Evolutionary conservation across 352 stramenopile species (phyloP), one percentile per base, ranked within the genome.

Genomic region (Peronospora farinosa): DNA sequence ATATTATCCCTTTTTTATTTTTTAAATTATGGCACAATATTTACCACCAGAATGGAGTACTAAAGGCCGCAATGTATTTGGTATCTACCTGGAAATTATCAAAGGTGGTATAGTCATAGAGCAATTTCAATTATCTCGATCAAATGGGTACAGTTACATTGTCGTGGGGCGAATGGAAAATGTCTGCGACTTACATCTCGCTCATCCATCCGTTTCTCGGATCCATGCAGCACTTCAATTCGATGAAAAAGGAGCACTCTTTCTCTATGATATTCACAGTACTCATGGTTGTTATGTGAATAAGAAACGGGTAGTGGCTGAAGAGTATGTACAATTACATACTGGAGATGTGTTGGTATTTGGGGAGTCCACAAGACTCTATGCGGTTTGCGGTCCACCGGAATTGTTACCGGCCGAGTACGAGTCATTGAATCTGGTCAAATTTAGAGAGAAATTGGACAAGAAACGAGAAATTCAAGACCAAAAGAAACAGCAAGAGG

Each of bases 241-340:
- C 47, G 63, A 87, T 53, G 54, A 56, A 13, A 56, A 78, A 23
- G 79, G 83, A 16, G 66, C 65, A 17, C 60, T 95, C 15, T 89
- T 86, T 50, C 46, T 95, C 30, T 56, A 69, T 37, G 86, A 96
- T 60, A 47, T 86, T 19, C 57, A 58, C 33, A 93, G 80, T 62
- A 92, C 84, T 6, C 77, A 95, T 49, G 86, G 86, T 31, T 93
- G 78, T 39, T 86, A 78, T 36, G 62, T 96, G 30, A 95, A 95
- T 57, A 95, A 95, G 65, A 72, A 72, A 25, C 72, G 77, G 7
- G 38, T 77, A 7, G 10, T 47, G 8, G 30, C 71, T 2, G 51
- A 67, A 4, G 63, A 85, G 27, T 91, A 81, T 45, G 52, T 74
- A 56, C 66, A 66, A 6, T 54, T 96, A 36, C 62, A 86, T 47